Conservation (phyloP, 768 basidiomycete genomes). For the Suillus subaureus region DNA sequence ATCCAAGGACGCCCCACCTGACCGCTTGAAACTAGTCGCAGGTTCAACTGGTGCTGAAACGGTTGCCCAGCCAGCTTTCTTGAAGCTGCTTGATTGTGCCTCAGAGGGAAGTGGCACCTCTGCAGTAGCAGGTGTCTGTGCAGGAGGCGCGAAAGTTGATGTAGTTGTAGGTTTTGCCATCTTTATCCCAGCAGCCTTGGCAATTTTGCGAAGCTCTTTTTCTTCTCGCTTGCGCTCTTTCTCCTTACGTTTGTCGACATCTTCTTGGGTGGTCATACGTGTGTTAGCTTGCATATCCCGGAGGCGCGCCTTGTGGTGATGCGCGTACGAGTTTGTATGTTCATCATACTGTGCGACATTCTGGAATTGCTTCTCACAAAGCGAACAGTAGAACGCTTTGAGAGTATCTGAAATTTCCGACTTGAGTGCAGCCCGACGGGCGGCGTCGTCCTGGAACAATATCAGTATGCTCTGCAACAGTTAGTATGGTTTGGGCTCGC, state of each 20-base stretch:
- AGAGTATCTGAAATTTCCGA: constrained; percentile 70
- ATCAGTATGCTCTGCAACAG: constrained; percentile 10
- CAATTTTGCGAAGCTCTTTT: constrained; percentile 82
- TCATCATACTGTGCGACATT: constrained; percentile 88
- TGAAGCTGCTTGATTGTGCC: constrained; percentile 32
- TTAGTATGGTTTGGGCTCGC: constrained; percentile 37
- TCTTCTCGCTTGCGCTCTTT: constrained; percentile 87
- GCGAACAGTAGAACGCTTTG: constrained; percentile 74
- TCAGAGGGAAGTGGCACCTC: constrained; percentile 20
- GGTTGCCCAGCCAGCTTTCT: constrained; percentile 55
- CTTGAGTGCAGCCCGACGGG: constrained; percentile 64
- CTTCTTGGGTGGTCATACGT: constrained; percentile 65
- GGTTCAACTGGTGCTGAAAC: constrained; percentile 20
- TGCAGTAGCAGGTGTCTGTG: constrained; percentile 20
- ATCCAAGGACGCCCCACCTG: constrained; percentile 21
- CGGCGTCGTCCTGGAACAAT: constrained; percentile 55
- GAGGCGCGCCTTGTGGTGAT: constrained; percentile 82
- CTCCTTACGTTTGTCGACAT: constrained; percentile 75
- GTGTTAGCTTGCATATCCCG: constrained; percentile 80
- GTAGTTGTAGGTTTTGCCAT: constrained; percentile 42
- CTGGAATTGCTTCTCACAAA: constrained; percentile 88
- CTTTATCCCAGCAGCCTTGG: constrained; percentile 79
- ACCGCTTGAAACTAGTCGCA: constrained; percentile 16
- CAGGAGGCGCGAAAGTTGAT: constrained; percentile 22
- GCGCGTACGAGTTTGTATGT: constrained; percentile 87